These are phyloP conservation scores for Suzukiozyma palmioleophila DNA, from an alignment of 1,139 yeast species.

Conservation along the genomic window DNA sequence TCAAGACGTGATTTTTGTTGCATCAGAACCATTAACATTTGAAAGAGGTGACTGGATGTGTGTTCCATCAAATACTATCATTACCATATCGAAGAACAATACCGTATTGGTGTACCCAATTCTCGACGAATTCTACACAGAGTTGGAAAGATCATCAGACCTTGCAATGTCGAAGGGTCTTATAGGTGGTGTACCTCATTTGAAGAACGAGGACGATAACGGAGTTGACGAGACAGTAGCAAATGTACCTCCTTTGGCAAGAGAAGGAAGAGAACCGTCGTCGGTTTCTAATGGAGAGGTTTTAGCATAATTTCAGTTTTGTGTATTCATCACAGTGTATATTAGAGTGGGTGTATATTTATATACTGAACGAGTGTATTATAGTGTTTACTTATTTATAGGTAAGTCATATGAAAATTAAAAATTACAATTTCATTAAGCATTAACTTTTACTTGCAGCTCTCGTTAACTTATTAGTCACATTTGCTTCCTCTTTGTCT, in stretches of 20 bases:
- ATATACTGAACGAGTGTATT: background rate
- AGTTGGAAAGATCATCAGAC: conserved; percentile 68
- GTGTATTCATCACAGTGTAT: too few species aligned
- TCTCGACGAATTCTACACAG: conserved; percentile 80
- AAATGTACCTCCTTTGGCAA: conserved; percentile 77
- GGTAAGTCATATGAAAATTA: conserved; percentile 2
- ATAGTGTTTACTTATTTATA: conserved; percentile 1
- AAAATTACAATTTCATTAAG: conserved; percentile 5
- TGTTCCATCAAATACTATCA: conserved; percentile 84
- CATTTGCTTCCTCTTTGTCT: conserved; percentile 10
- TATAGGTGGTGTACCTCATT: conserved; percentile 57
- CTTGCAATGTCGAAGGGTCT: conserved; percentile 90
- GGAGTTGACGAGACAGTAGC: conserved; percentile 40
- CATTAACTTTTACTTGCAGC: conserved; percentile 38
- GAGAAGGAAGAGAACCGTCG: conserved; percentile 64
- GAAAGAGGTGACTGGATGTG: conserved; percentile 98
- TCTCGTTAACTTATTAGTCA: conserved; percentile 29
- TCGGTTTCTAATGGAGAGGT: conserved; percentile 5
- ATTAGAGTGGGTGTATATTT: too few species aligned
- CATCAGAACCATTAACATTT: conserved; percentile 93
- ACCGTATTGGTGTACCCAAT: conserved; percentile 90
- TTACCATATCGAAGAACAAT: conserved; percentile 75
- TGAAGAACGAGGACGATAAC: conserved; percentile 22
- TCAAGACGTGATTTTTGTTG: conserved; percentile 93
- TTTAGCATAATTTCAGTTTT: background rate